Base-by-base conservation (phyloP, 495 filamentous ascomycete genomes). In the Venustampulla echinocandica region DNA sequence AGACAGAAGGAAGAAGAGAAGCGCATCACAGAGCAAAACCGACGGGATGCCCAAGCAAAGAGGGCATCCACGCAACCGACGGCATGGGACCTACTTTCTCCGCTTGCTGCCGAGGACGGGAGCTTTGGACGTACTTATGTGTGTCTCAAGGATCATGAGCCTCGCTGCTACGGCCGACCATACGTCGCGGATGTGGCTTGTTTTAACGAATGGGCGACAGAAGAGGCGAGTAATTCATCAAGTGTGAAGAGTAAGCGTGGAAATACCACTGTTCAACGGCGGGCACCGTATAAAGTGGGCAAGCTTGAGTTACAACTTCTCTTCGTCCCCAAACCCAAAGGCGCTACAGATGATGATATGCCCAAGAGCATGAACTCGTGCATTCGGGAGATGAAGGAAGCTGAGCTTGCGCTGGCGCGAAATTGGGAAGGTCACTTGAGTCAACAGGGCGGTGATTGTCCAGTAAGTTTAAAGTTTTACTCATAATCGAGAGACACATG, bases 191-290 rank as follows among this genome's bases (percentile, higher is more conserved):
- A 95, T 52, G 75, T 96, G 39, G 82, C 88, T 14, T 88, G 87
- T 60, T 98, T 94, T 70, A 98, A 98, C 58, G 93, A 98, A 66
- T 98, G 92, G 92, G 93, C 92, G 10, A 79, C 82, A 13, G 92
- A 98, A 55, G 83, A 90, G 39, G 76, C 79, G 24, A 63, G 55
- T 18, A 69, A 71, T 32, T 74, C 80, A 10, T 78, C 73, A 38
- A 93, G 85, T 60, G 80, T 95, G 28, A 94, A 90, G 72, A 94
- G 84, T 68, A 95, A 93, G 71, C 85, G 87, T 50, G 68, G 75
- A 17, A 81, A 73, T 50, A 79, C 76, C 10, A 61, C 68, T 1
- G 73, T 82, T 30, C 66, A 79, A 14, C 69, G 76, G 23, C 71
- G 82, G 22, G 87, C 92, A 32, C 92, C 92, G 11, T 98, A 97